Base-by-base conservation (phyloP, 257 asterid genomes). In the Solanum paucissectum region DNA sequence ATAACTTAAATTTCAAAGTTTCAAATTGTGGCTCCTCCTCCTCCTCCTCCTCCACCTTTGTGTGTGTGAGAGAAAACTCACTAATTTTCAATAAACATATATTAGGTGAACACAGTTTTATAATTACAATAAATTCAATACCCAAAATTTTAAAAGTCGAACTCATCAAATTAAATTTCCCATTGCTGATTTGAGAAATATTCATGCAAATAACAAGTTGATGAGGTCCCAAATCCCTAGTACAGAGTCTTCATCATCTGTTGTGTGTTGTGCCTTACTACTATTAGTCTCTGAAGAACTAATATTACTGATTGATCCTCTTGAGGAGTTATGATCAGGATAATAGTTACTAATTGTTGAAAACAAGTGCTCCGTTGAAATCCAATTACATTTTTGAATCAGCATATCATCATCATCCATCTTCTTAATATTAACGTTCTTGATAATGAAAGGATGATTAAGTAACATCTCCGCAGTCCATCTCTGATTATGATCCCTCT, bases 391-490 rank as follows among this genome's bases (percentile, higher is more conserved):
- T n/a, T 64, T 62, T 46, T 0, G 55, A 13, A 62, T 62, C 16
- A n/a, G 14, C 32, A 12, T 20, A 46, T 46, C 18, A 46, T 9
- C 71, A 9, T 62, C 71, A 4, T 64, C 33, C 32, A 68, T 27
- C 33, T 66, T 66, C 10, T 66, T 66, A 0, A 7, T 0, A 4
- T 12, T 46, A 13, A 46, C 0, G 13, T 23, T 62, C 0, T n/a
- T 62, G 33, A 44, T 44, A 44, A 25, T 66, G 20, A 27, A 68
- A 5, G 36, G 74, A 68, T 68, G 90, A 20, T 12, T 37, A 23
- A 71, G 46, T 14, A 89, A 27, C 87, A 7, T 58, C 2, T 36
- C 33, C 4, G 82, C 72, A 0, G 60, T 89, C 90, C 90, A 82
- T 86, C 90, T 89, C n/a, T 20, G 9, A 4, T 34, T 18, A 13